phyloP scores from a whole-genome alignment of 257 asterid genomes.

The Voacanga thouarsii region DNA sequence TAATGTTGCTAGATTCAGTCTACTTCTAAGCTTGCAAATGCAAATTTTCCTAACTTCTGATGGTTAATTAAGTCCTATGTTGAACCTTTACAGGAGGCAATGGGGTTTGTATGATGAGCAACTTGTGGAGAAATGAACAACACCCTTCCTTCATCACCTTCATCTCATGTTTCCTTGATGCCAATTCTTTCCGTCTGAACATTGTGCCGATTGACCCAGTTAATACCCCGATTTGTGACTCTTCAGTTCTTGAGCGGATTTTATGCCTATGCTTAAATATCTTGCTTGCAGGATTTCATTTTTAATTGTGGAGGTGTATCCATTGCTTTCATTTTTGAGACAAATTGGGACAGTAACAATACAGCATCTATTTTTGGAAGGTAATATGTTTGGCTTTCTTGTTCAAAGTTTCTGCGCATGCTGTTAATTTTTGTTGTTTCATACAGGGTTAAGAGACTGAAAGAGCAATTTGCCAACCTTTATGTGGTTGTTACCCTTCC shows the following conservation, averaged over 20 bases:
- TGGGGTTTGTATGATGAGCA: constrained; percentile 89
- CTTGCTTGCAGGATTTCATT: constrained; percentile 79
- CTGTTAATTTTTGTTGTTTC: constrained; percentile 15
- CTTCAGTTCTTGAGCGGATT: neutral
- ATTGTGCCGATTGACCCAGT: constrained; percentile 82
- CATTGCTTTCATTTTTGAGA: constrained; percentile 71
- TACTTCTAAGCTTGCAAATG: neutral
- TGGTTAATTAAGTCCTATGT: constrained; percentile 2
- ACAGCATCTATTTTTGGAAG: constrained; percentile 46
- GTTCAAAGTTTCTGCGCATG: neutral
- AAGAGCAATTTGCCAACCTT: constrained; percentile 75
- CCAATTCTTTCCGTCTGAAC: constrained; percentile 62
- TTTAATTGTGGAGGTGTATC: constrained; percentile 89
- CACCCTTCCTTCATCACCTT: constrained; percentile 82
- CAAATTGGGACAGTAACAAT: constrained; percentile 55
- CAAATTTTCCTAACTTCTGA: constrained; percentile 6
- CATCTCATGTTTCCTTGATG: constrained; percentile 71
- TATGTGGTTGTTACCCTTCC: constrained; percentile 87
- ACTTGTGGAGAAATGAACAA: constrained; percentile 71
- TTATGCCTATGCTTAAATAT: constrained; percentile 14
- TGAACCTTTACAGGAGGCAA: constrained; percentile 47
- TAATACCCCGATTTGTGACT: constrained; percentile 19
- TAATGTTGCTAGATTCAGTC: neutral
- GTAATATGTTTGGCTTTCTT: constrained; percentile 30
- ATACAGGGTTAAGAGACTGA: constrained; percentile 68